Evolutionary conservation across 2,329 filamentous ascomycete genomes (phyloP), one percentile per base, ranked within the genome.

Genomic region (Colletotrichum navitas): DNA sequence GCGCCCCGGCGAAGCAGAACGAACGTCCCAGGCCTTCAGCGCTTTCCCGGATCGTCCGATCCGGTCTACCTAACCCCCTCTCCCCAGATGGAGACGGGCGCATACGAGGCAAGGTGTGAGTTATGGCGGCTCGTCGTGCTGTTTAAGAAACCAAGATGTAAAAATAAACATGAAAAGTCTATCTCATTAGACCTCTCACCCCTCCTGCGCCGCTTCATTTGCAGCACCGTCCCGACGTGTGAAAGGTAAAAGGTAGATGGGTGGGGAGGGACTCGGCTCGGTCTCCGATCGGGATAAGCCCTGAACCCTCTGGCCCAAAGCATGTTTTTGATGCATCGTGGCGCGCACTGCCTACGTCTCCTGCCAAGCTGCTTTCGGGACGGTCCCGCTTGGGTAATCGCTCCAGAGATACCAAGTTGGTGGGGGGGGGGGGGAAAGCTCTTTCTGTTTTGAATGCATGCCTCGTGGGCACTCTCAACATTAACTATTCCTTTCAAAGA

Each of bases 401-500:
- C 5, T 34, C 45, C 32, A 12, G 14, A 41, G 26, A 43, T 16
- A 26, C 24, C 21, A 45, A 45, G 16, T 21, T 5, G 7, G 8
- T 5, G 14, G 21, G 36, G 39, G 32, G 24, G 10, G n/a, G 5
- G 18, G n/a, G 7, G 2, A 6, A 24, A 45, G 43, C 18, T 16
- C 3, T 29, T 18, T 10, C 26, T 24, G 43, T 47, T 47, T 54
- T 10, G 39, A 29, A 58, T 60, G 29, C 36, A 41, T 54, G 45
- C 68, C 59, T 59, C 59, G 45, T 47, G 54, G 65, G 65, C 69
- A 60, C 45, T 55, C 36, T 71, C 34, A 43, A 41, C 69, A 71
- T 71, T 71, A 69, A 59, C 59, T 64, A 69, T 56, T 54, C 29
- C 43, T 39, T 49, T 43, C 41, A 32, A 70, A 71, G 29, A 32